Evolutionary conservation across 345 rosid genomes (phyloP).

Genomic region (Eucalyptus globulus): DNA sequence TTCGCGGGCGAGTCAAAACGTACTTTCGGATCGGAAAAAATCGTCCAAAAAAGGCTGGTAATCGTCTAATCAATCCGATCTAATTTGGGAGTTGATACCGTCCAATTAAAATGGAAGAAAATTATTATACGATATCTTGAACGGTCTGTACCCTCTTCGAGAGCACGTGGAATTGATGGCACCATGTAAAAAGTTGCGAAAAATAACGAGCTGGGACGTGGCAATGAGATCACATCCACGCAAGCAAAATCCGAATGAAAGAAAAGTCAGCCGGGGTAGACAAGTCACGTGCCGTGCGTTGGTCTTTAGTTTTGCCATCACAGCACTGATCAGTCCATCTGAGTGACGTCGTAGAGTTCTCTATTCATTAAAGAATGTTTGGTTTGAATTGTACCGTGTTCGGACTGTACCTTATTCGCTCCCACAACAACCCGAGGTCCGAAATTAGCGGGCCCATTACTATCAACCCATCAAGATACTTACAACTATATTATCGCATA

Average conservation of each 20-base stretch:
- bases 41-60: neutral
- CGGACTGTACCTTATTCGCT: neutral
- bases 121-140: neutral
- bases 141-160: neutral
- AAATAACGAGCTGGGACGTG: neutral
- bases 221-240: neutral
- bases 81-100: neutral
- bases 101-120: neutral
- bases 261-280: neutral
- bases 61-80: neutral
- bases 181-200: neutral
- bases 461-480: accelerated
- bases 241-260: neutral
- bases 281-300: neutral
- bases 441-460: neutral
- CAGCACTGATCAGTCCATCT: neutral
- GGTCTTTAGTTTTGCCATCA: neutral
- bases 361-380: neutral
- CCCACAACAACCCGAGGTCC: neutral
- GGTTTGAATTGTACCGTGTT: neutral
- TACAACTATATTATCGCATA: accelerated
- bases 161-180: neutral
- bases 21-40: neutral
- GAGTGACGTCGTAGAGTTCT: neutral
- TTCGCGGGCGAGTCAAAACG: neutral